Evolutionary conservation across 306 rosid species (phyloP), one percentile per base, ranked within the genome.

Genomic region (Quercus ilex): DNA sequence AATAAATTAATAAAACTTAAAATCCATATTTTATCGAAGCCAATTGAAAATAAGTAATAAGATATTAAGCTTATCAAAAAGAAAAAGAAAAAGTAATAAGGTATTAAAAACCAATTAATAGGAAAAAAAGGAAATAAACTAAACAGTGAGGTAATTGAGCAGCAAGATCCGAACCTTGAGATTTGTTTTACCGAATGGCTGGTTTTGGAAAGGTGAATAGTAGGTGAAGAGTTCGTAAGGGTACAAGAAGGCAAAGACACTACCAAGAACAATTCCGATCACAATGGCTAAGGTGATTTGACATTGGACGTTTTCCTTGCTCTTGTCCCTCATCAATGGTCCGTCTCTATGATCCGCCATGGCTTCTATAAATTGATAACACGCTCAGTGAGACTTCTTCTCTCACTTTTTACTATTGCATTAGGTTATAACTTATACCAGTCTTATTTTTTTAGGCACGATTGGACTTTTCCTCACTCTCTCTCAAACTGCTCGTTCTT

Each of bases 331-430:
- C 49, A 76, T 83, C 25, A 89, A 86, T 67, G 85, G 67, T 6
- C 82, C 90, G 28, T 89, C 92, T 60, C 91, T 81, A 51, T 97
- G 98, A 85, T 86, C 90, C 35, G 87, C 96, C 98, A 93, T 91
- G 74, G 55, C 65, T 51, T 71, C 33, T 57, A n/a, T n/a, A 25
- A 13, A 46, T n/a, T 15, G 6, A 7, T 63, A 38, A 28, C 41
- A 28, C 20, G 2, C 69, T 15, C 41, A 63, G 69, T 28, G 69
- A 28, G 38, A 15, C 13, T 10, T 10, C 63, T n/a, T 19, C n/a
- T 5, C 11, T 1, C 13, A 38, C 4, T 5, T 63, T 6, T 31
- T 19, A 25, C 41, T 17, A 65, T 17, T 33, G 49, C 71, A 31
- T 31, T 38, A 38, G 46, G 46, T 8, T 38, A 38, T 38, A 38